These are phyloP conservation scores for Solanum ahanhuiri DNA, from an alignment of 257 asterid species.

Conservation along the genomic window DNA sequence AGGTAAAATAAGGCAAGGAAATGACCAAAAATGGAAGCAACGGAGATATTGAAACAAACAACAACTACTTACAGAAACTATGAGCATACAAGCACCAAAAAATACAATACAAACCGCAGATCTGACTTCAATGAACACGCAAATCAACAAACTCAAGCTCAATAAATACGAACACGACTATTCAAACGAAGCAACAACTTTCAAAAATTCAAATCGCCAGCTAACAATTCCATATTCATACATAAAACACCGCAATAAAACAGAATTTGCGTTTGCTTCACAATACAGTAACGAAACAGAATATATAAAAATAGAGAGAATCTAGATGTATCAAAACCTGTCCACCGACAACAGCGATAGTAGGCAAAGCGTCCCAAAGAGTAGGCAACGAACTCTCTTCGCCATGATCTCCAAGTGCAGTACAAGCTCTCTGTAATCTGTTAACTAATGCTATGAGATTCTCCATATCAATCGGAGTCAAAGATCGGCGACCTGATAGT, in stretches of 20 bases:
- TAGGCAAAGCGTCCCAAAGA: conserved; percentile 80
- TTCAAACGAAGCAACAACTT: neutral
- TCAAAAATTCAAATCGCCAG: neutral
- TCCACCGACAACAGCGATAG: conserved; percentile 85
- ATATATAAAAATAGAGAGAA: neutral
- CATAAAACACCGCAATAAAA: neutral
- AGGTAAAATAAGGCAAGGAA: neutral
- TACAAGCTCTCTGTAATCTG: conserved; percentile 75
- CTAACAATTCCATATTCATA: neutral
- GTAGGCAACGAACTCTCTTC: conserved; percentile 66
- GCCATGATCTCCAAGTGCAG: conserved; percentile 83
- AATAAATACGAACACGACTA: neutral
- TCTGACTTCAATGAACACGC: neutral
- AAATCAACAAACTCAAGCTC: neutral
- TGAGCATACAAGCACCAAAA: neutral
- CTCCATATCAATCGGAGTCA: conserved; percentile 29
- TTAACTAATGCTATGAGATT: conserved; percentile 54
- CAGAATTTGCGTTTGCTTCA: neutral
- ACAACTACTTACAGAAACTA: neutral
- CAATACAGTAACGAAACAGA: neutral
- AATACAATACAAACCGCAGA: neutral
- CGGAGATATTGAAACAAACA: neutral
- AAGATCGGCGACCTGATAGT: neutral
- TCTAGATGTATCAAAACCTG: conserved; percentile 29
- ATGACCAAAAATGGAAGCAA: neutral